A percentile compares a stretch with the other conserved stretches of the same genome.
Conservation (phyloP, 2,329 filamentous ascomycete species). For the Dactylellina cionopaga region DNA sequence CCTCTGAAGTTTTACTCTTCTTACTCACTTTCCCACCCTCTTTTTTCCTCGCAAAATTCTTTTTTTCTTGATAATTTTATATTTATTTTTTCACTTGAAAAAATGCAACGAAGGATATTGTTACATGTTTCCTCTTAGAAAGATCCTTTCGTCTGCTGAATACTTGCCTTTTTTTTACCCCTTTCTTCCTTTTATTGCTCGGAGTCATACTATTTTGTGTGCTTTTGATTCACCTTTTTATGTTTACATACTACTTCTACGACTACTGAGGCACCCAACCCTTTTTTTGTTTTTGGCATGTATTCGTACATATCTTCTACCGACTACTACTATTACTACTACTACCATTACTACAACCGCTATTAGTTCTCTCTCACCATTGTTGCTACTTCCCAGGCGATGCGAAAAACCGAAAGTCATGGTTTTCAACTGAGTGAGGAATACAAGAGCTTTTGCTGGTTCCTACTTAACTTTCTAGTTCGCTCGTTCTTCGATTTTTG, state of each 20-base stretch:
- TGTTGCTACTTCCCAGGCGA: not conserved
- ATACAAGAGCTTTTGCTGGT: not conserved
- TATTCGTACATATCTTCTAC: conserved; percentile 30
- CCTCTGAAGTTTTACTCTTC: not conserved
- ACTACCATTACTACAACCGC: not conserved
- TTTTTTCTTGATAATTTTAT: too few species aligned
- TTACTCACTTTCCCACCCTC: not conserved
- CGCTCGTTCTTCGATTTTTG: not conserved
- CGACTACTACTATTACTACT: not conserved
- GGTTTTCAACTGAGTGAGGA: too few species aligned
- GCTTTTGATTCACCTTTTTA: not conserved
- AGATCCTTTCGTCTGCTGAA: not conserved
- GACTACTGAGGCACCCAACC: not conserved
- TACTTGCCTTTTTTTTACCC: conserved; percentile 3
- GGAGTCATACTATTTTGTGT: conserved; percentile 19
- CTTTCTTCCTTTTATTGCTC: conserved; percentile 1
- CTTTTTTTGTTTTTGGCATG: conserved; percentile 6
- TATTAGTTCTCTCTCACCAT: not conserved
- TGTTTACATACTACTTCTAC: conserved; percentile 19
- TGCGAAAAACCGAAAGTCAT: too few species aligned
- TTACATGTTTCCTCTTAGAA: conserved; percentile 6
- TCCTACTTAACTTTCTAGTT: not conserved
- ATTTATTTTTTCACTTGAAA: not conserved
- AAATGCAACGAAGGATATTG: conserved; percentile 20
- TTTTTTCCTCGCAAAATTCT: not conserved